Percentiles rank a stretch among this genome's conserved stretches.
These are phyloP conservation scores for Gnaphalium uliginosum DNA, from an alignment of 129 eudicot species.

Conservation along the genomic window DNA sequence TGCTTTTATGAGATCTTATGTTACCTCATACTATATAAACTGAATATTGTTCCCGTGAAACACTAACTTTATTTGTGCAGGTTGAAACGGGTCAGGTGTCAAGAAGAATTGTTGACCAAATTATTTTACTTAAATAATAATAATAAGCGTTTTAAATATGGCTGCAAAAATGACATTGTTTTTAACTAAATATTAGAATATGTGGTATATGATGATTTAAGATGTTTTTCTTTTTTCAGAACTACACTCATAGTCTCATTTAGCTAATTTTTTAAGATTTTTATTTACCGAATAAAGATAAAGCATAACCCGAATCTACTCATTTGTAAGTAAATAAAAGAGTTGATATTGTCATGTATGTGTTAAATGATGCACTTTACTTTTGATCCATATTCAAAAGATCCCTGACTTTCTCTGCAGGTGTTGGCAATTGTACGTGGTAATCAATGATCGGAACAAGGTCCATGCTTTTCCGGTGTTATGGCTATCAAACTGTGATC, in stretches of 20 bases:
- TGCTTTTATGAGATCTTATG: not conserved
- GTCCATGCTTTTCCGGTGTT: not conserved
- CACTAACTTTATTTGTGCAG: not conserved
- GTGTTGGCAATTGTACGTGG: conserved; percentile 46
- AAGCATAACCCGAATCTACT: not conserved
- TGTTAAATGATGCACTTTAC: not conserved
- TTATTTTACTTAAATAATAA: not conserved
- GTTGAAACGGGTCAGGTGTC: not conserved
- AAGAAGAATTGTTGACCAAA: no score
- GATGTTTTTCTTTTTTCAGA: no score
- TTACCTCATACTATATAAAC: not conserved
- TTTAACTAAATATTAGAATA: not conserved
- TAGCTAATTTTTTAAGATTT: not conserved
- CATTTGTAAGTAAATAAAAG: not conserved
- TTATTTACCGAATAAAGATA: no score
- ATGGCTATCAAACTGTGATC: not conserved
- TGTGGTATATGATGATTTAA: no score
- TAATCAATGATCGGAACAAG: conserved; percentile 23
- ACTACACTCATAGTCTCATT: no score
- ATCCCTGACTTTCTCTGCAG: conserved; percentile 28
- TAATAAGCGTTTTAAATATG: not conserved
- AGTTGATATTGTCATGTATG: not conserved
- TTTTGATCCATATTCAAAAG: not conserved
- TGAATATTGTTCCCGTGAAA: not conserved
- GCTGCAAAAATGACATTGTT: not conserved